A percentile compares a stretch with the other conserved stretches of the same genome.
Evolutionary conservation across 495 filamentous ascomycete species (phyloP).

Genomic region (Trichocladium uniseriatum): DNA sequence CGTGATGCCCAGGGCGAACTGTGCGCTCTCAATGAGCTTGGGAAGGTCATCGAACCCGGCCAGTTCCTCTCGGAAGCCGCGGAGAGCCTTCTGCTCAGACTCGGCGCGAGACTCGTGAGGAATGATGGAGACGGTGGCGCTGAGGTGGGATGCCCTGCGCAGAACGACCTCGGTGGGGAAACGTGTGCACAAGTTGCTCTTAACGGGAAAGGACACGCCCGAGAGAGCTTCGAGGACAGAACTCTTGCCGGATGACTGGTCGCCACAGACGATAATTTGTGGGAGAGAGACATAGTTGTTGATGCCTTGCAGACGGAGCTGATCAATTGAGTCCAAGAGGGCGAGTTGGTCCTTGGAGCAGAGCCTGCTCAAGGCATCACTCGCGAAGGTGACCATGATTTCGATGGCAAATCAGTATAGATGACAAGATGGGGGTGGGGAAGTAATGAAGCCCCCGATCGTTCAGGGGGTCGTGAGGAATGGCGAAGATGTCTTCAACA

Average conservation of each 20-base stretch:
- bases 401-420: no score
- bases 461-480: no score
- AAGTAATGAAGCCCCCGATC: no score
- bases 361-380: conserved; percentile 19
- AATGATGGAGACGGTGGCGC: conserved; percentile 39
- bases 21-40: conserved; percentile 41
- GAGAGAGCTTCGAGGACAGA: conserved; percentile 66
- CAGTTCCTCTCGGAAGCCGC: conserved; percentile 18
- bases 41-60: conserved; percentile 28
- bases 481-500: no score
- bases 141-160: conserved; percentile 27
- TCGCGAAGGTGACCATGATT: conserved; percentile 4
- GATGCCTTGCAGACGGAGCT: conserved; percentile 46
- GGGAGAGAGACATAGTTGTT: conserved; percentile 49
- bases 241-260: conserved; percentile 63
- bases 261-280: conserved; percentile 61
- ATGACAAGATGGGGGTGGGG: neutral
- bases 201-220: conserved; percentile 55
- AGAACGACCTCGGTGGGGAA: conserved; percentile 58
- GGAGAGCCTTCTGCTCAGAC: conserved; percentile 17
- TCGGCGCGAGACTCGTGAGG: conserved; percentile 24
- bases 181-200: conserved; percentile 53
- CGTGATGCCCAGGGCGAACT: conserved; percentile 15
- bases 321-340: conserved; percentile 50
- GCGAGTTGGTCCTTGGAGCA: conserved; percentile 34